Evolutionary conservation across 495 filamentous ascomycete species (phyloP), one percentile per base, ranked within the genome.

Genomic region (Oleoguttula mirabilis): DNA sequence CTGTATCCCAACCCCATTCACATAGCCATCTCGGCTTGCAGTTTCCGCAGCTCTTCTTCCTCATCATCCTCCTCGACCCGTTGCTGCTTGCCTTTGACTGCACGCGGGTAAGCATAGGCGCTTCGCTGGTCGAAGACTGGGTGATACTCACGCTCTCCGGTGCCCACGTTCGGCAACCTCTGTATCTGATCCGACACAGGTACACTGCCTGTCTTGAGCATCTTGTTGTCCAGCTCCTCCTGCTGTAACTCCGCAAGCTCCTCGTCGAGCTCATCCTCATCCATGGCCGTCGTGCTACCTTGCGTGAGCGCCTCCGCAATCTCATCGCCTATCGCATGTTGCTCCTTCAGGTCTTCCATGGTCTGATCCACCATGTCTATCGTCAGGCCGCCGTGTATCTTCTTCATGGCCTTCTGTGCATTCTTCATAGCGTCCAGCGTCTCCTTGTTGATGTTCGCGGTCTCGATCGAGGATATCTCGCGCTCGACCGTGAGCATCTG

Each of bases 11-110:
- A n/a, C n/a, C 27, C 27, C 8, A 30, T 14, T 76, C 63, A 87
- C 80, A 95, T 94, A 43, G 88, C 87, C 90, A 98, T 98, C 65
- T 95, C 90, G 30, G 85, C 88, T 62, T 88, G 86, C 54, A 98
- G 61, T 63, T 90, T 94, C 59, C 78, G 75, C 56, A 99, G 69
- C 66, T 99, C 92, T 51, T 79, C 88, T 60, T 95, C 90, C 56
- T 95, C 88, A 75, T 96, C 88, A 55, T 87, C 82, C 59, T 94
- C 88, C 48, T 73, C 67, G 15, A 43, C 40, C 19, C 48, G 51
- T 35, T 41, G 36, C 17, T 68, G 65, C 67, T 78, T 80, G 58
- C 72, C 75, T 76, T 61, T 66, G 32, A 60, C 56, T 65, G 48
- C 32, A 21, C 32, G 20, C 25, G n/a, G 7, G 20, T 10, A 33